A percentile compares a stretch with the other conserved stretches of the same genome.
These are phyloP conservation scores for Ustulina deusta DNA, from an alignment of 2,329 filamentous ascomycete genomes.

Conservation along the genomic window DNA sequence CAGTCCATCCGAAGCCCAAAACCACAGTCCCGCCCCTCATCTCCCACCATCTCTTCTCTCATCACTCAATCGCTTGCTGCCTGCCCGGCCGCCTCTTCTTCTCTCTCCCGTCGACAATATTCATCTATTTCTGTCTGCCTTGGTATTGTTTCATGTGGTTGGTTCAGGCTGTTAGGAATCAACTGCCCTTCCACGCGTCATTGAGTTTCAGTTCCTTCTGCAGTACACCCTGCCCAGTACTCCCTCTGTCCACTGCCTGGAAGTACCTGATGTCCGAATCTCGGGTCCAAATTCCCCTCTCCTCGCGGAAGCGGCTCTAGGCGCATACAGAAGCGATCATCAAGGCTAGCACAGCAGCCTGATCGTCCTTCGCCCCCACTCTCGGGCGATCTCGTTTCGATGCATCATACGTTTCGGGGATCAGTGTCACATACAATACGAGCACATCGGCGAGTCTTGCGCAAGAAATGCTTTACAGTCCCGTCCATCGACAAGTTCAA, in stretches of 20 bases:
- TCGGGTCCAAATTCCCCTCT: constrained; percentile 1
- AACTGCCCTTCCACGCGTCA: not conserved
- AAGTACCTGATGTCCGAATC: not conserved
- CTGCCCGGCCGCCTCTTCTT: constrained; percentile 15
- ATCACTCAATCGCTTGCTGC: constrained; percentile 28
- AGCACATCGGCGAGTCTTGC: constrained; percentile 10
- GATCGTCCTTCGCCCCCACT: constrained; percentile 34
- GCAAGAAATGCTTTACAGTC: not conserved
- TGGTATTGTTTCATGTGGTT: constrained; percentile 4
- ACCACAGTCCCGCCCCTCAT: constrained; percentile 25
- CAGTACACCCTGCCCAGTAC: not conserved
- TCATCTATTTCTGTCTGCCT: not conserved
- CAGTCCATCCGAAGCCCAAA: constrained; percentile 9
- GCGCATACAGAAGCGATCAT: constrained; percentile 32
- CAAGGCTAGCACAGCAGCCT: constrained; percentile 25
- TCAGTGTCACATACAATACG: constrained; percentile 20
- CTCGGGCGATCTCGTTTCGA: constrained; percentile 27
- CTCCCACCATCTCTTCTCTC: constrained; percentile 23
- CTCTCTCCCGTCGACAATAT: not conserved
- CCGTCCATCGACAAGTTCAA: constrained; percentile 1
- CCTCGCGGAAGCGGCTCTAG: constrained; percentile 7
- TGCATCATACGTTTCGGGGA: constrained; percentile 32
- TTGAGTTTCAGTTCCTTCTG: not conserved
- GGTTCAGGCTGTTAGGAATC: not conserved
- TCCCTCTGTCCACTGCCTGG: not conserved